Percentiles rank a stretch among this genome's conserved stretches.
phyloP scores from a whole-genome alignment of 2,329 filamentous ascomycete genomes.

The Alternaria novae-zelandiae region DNA sequence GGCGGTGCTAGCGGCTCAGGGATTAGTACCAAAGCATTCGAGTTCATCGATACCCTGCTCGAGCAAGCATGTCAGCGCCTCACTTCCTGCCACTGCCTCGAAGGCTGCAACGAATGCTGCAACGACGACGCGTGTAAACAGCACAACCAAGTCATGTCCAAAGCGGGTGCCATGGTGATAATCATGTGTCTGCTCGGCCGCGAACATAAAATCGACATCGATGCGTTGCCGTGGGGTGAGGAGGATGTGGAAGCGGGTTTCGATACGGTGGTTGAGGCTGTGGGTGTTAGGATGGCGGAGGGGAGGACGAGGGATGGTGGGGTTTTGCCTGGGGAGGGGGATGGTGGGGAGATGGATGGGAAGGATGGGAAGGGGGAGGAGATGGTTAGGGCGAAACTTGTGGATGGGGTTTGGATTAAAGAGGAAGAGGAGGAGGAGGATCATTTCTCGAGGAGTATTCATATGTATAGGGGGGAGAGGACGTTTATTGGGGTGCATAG shows the following conservation, averaged over 20 bases:
- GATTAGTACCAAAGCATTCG: slow-evolving; percentile 91
- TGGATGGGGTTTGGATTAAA: slow-evolving; percentile 52
- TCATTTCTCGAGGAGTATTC: slow-evolving; percentile 41
- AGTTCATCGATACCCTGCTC: slow-evolving; percentile 83
- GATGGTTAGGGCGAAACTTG: slow-evolving; percentile 52
- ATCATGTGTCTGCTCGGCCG: slow-evolving; percentile 75
- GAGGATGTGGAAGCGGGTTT: slow-evolving; percentile 74
- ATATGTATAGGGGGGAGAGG: slow-evolving; percentile 43
- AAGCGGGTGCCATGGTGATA: slow-evolving; percentile 83
- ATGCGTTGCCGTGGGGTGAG: slow-evolving; percentile 90
- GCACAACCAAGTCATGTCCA: slow-evolving; percentile 91
- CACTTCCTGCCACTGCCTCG: slow-evolving; percentile 74
- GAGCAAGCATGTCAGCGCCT: slow-evolving; percentile 77
- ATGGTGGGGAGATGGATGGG: slow-evolving; percentile 49
- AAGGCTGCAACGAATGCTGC: slow-evolving; percentile 90
- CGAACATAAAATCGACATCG: slow-evolving; percentile 79
- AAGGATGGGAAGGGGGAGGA: slow-evolving; percentile 32
- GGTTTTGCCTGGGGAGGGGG: slow-evolving; percentile 54
- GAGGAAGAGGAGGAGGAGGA: slow-evolving; percentile 44
- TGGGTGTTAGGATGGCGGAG: slow-evolving; percentile 63
- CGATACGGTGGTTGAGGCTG: slow-evolving; percentile 81
- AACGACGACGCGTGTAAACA: slow-evolving; percentile 84
- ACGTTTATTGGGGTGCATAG: slow-evolving; percentile 44
- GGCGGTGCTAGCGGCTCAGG: slow-evolving; percentile 83
- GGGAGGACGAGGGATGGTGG: slow-evolving; percentile 33